Evolutionary conservation across 106 monocot genomes (phyloP).

Genomic region (Chionographis japonica): DNA sequence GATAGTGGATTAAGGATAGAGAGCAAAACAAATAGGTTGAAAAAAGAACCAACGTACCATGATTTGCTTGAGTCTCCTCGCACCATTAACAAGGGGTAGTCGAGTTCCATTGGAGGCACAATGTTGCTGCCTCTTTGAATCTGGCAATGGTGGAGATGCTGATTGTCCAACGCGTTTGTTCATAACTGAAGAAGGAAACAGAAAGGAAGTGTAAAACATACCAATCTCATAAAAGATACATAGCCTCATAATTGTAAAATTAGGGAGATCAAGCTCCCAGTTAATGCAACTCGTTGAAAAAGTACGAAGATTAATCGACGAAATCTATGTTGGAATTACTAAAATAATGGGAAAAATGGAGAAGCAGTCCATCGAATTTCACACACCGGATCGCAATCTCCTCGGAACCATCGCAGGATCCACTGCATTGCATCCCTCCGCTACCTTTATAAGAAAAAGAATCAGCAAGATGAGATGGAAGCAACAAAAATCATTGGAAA

Average conservation of each 20-base stretch:
- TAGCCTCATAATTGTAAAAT: no score
- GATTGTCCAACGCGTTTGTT: conserved; percentile 27
- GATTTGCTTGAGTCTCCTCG: conserved; percentile 4
- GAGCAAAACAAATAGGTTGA: not conserved
- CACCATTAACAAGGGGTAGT: not conserved
- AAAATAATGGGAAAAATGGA: not conserved
- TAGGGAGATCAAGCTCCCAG: no score
- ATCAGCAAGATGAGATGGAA: not conserved
- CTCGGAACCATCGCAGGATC: conserved; percentile 37
- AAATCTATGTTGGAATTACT: not conserved
- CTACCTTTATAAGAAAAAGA: conserved; percentile 11
- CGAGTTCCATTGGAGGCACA: conserved; percentile 1
- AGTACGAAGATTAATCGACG: not conserved
- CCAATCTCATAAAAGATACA: not conserved
- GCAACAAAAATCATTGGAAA: not conserved
- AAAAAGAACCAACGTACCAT: conserved; percentile 17
- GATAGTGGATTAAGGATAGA: no score
- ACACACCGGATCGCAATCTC: conserved; percentile 42
- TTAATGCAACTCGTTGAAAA: no score
- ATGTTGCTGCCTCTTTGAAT: conserved; percentile 14
- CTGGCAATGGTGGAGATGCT: conserved; percentile 18
- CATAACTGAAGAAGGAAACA: conserved; percentile 23
- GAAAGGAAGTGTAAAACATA: not conserved
- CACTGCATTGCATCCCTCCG: conserved; percentile 22
- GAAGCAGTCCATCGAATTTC: not conserved